Base-by-base conservation (phyloP, 495 filamentous ascomycete species). In the Lasiosphaeriaceae sp. region DNA sequence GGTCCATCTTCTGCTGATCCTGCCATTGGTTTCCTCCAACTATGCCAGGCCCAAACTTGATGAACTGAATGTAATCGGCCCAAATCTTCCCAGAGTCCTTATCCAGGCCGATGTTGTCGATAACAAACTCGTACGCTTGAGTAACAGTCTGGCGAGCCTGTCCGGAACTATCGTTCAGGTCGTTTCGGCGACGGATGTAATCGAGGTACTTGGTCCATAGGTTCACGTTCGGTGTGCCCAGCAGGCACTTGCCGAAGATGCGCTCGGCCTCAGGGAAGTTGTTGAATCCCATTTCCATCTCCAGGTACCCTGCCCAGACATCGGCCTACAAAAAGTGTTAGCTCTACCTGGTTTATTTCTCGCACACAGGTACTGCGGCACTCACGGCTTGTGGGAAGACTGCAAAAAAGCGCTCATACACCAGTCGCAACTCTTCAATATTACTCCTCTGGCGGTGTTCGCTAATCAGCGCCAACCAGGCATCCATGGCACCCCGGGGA, bases 1-100 rank as follows among this genome's bases (percentile, higher is more conserved):
- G 71, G 61, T 98, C 94, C 90, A 96, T 95, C 79, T 98, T 98
- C 65, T 97, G 94, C 69, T 90, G 86, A 65, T 97, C 94, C 67
- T 97, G 90, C 94, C 94, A 98, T 17, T 83, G 84, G 52, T 80
- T 85, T 37, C 94, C 95, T 31, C 92, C 92, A 44, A 91, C 77
- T 41, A 79, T 83, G 11, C 95, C 95, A 9, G 95, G 94, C 0
- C 86, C 89, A 49, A 81, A 86, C 61, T 89, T 89, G 65, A 97
- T 80, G 62, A 98, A 97, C 52, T 91, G 83, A 50, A 97, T 82
- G 63, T 97, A 96, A 43, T 97, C 95, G 47, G 83, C 80, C 94
- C 94, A 98, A 54, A 98, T 86, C 35, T 79, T 82, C 8, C 91
- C 92, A n/a, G 90, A 83, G 58, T 96, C 92, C 69, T 89, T 90